Conservation (phyloP, 257 asterid genomes). For the Prunella vulgaris region DNA sequence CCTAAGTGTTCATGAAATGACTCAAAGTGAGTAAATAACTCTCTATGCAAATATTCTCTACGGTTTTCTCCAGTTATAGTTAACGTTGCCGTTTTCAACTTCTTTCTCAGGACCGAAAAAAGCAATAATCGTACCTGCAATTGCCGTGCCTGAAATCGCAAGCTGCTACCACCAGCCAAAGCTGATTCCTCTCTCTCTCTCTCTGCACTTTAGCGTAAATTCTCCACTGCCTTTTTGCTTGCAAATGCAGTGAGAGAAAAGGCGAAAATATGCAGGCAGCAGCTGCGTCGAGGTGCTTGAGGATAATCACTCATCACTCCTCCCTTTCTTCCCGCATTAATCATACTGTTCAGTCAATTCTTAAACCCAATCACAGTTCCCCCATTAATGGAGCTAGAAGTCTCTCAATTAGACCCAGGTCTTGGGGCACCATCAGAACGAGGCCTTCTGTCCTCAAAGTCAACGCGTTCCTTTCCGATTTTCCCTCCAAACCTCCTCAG, state of each 20-base stretch:
- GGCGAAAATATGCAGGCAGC: conserved; percentile 34
- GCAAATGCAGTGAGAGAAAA: conserved; percentile 26
- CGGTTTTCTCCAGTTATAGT: conserved; percentile 15
- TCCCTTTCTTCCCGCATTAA: conserved; percentile 21
- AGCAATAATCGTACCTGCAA: neutral
- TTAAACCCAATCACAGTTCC: conserved; percentile 22
- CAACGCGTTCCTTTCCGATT: conserved; percentile 66
- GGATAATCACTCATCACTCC: conserved; percentile 32
- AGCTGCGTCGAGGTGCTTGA: conserved; percentile 41
- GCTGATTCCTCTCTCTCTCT: neutral
- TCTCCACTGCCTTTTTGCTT: neutral
- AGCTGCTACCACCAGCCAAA: neutral
- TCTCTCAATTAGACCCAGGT: conserved; percentile 31
- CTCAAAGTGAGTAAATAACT: neutral
- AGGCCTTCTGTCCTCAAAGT: conserved; percentile 36
- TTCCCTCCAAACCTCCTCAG: conserved; percentile 47
- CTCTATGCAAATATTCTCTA: neutral
- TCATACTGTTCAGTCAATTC: conserved; percentile 16
- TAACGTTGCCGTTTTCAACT: neutral
- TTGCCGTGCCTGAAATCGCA: conserved; percentile 11
- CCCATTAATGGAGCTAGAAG: conserved; percentile 35
- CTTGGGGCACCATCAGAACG: conserved; percentile 44
- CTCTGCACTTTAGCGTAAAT: conserved; percentile 22
- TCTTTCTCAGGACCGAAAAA: neutral
- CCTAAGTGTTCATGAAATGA: too few relatives aligned